phyloP scores from a whole-genome alignment of 2,329 filamentous ascomycete genomes.

The Didymella glomerata region DNA sequence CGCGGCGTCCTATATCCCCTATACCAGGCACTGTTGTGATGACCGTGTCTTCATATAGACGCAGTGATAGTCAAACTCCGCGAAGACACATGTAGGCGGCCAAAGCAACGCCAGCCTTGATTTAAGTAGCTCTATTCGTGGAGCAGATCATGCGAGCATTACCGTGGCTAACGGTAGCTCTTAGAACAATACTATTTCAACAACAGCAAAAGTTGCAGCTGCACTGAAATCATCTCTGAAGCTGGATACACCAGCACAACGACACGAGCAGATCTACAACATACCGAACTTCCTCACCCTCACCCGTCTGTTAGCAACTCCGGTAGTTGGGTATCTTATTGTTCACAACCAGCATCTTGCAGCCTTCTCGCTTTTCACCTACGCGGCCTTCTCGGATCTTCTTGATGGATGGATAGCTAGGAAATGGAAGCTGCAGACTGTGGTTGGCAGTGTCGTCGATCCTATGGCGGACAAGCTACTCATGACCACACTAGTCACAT shows the following conservation, averaged over 20 bases:
- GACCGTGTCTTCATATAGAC: not conserved
- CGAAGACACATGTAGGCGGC: not conserved
- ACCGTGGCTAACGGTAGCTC: slow-evolving; percentile 5
- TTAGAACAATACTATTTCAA: slow-evolving; percentile 15
- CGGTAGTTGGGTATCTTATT: slow-evolving; percentile 86
- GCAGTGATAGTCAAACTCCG: not conserved
- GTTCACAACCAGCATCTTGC: slow-evolving; percentile 80
- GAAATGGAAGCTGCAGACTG: slow-evolving; percentile 85
- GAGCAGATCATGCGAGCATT: not conserved
- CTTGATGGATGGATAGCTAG: slow-evolving; percentile 95
- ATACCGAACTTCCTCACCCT: slow-evolving; percentile 94
- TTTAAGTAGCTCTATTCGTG: not conserved
- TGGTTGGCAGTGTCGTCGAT: slow-evolving; percentile 86
- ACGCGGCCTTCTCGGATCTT: slow-evolving; percentile 89
- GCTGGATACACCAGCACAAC: slow-evolving; percentile 28
- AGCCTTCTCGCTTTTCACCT: slow-evolving; percentile 86
- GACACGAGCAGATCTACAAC: slow-evolving; percentile 88
- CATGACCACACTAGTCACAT: slow-evolving; percentile 92
- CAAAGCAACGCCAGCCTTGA: not conserved
- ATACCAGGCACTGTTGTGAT: not conserved
- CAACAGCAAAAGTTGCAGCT: slow-evolving; percentile 35
- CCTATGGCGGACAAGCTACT: slow-evolving; percentile 96
- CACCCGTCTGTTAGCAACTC: slow-evolving; percentile 82
- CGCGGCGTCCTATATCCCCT: not conserved
- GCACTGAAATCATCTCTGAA: slow-evolving; percentile 42